Base-by-base conservation (phyloP, 768 basidiomycete genomes). In the Boletus vermiculosoides region DNA sequence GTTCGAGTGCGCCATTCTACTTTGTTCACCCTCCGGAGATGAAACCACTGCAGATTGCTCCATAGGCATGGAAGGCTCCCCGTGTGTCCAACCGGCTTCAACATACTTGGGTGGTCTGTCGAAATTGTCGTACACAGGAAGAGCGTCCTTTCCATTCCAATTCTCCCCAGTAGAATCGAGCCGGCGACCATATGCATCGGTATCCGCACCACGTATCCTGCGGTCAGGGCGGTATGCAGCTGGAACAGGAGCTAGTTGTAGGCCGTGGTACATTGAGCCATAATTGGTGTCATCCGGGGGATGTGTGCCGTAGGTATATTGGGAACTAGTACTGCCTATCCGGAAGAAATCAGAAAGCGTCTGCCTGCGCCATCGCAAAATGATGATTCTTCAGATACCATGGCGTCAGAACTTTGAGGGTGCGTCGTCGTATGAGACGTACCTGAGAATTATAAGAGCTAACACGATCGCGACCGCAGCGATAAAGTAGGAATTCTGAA, bases 21-120 rank as follows among this genome's bases (percentile, higher is more conserved):
- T 48, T 23, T 58, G 57, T 15, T 54, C 62, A 20, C 54, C 56
- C 1, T 34, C 41, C 7, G 44, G 3, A 0, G 34, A 30, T 7
- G 54, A 20, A 6, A 22, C 30, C 31, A 7, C 22, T 2, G 28
- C 47, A 13, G 52, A 25, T 16, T 48, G 59, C 20, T 55, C 54
- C 23, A 4, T 8, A 4, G 45, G 41, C 13, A 45, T 44, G 8
- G 34, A 53, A 37, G 36, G 45, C 6, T 23, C 41, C 5, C 51
- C 45, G 8, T 48, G 58, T 13, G 52, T 45, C 59, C 60, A 55
- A 30, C 56, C 37, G 6, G 55, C 49, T 22, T 76, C 76, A 0
- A 64, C 37, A 60, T 82, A 82, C 52, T 76, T 78, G 28, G 81
- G 81, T 28, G 80, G 81, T 11, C 78, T 72, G 31, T 80, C 80